phyloP scores from a whole-genome alignment of 371 early-diverging fungal genomes.

The Mortierella sp. region DNA sequence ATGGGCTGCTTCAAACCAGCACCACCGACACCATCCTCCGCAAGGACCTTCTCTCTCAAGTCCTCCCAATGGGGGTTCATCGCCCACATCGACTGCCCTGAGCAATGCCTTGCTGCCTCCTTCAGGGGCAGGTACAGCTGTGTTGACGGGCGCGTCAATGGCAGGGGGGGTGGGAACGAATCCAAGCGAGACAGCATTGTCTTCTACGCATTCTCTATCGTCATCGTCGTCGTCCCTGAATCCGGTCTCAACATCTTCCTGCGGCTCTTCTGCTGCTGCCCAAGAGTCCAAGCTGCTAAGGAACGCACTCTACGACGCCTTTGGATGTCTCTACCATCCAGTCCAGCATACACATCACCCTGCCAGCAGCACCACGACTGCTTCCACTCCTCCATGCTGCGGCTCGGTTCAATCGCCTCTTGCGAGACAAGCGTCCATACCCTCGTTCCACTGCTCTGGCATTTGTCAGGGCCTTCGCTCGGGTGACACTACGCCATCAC shows the following conservation, averaged over 20 bases:
- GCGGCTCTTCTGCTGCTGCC: conserved; percentile 1
- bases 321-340: conserved; percentile 48
- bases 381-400: conserved; percentile 11
- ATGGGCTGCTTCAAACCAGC: neutral
- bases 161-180: too few relatives aligned
- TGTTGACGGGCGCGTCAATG: too few relatives aligned
- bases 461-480: conserved; percentile 4
- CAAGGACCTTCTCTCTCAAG: conserved; percentile 1
- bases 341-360: conserved; percentile 41
- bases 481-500: conserved; percentile 22
- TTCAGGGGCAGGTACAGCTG: conserved; percentile 8
- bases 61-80: conserved; percentile 22
- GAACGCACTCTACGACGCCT: conserved; percentile 41
- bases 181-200: too few relatives aligned
- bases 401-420: neutral
- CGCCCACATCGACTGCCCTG: conserved; percentile 10
- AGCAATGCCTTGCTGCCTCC: conserved; percentile 17
- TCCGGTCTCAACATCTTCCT: conserved; percentile 10
- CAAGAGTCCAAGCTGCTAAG: conserved; percentile 32
- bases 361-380: neutral
- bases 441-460: conserved; percentile 2
- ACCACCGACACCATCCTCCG: conserved; percentile 5
- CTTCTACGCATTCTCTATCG: neutral
- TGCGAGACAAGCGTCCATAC: neutral
- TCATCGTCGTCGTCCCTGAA: conserved; percentile 11